A percentile compares a stretch with the other conserved stretches of the same genome.
Conservation (phyloP, 768 basidiomycete genomes). For the Tubosaeta brunneosetosa region DNA sequence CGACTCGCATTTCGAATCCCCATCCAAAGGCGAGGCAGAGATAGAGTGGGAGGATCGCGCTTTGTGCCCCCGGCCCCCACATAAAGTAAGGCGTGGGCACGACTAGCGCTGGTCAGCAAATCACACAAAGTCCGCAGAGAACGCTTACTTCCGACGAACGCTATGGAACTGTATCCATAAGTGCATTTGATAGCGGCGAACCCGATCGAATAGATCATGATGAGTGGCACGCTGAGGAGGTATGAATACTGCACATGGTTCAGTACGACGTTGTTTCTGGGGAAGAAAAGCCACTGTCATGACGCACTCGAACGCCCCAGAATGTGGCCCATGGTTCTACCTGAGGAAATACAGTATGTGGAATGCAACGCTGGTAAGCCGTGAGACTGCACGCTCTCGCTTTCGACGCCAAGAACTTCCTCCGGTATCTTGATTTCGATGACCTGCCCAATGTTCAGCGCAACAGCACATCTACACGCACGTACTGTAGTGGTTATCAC, state of each 20-base stretch:
- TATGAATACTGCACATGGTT: constrained; percentile 60
- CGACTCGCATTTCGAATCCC: constrained; percentile 70
- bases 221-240: constrained; percentile 55
- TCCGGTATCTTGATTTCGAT: too few species aligned
- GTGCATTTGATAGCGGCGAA: constrained; percentile 69
- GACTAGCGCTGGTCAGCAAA: constrained; percentile 37
- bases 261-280: background rate
- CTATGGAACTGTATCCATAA: constrained; percentile 53
- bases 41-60: constrained; percentile 60
- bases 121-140: background rate
- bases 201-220: constrained; percentile 55
- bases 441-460: too few species aligned
- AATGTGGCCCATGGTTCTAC: constrained; percentile 62
- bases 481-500: too few species aligned
- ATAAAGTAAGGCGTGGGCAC: constrained; percentile 57
- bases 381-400: too few species aligned
- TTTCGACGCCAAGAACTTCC: too few species aligned
- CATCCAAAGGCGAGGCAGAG: constrained; percentile 63
- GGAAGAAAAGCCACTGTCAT: constrained; percentile 60
- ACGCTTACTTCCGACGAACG: constrained; percentile 39
- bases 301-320: constrained; percentile 77
- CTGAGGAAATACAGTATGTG: constrained; percentile 29
- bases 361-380: too few species aligned
- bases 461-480: too few species aligned
- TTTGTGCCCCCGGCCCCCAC: constrained; percentile 46